Base-by-base conservation (phyloP, 2,329 filamentous ascomycete genomes). In the Pseudogymnoascus sp. region DNA sequence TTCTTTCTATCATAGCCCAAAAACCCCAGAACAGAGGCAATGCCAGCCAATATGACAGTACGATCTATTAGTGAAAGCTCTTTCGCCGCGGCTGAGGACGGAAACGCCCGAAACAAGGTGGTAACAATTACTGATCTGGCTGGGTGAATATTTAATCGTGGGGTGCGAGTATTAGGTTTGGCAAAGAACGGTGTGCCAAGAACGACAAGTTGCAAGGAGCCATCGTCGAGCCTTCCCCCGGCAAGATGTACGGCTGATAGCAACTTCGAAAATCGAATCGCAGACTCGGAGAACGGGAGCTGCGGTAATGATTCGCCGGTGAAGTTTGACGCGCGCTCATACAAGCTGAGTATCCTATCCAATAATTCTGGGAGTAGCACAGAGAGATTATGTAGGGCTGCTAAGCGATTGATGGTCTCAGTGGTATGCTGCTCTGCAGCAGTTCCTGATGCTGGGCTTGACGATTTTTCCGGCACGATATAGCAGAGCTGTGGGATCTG, bases 1-100 rank as follows among this genome's bases (percentile, higher is more conserved):
- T 96, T 96, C 77, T 97, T 97, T 64, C 95, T 84, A 65, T 92
- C 86, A 65, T 93, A 84, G 1, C 90, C 91, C 7, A 99, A 76
- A 5, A 85, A 81, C 0, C 91, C 89, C 9, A 97, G 79, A n/a
- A 96, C 86, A n/a, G 89, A 87, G 7, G 91, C 88, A 68, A 97
- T 91, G 11, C 92, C 93, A 68, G 91, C 88, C 15, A 97, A 79
- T 36, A 97, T 87, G 9, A 89, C 85, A 10, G 90, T 86, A 21
- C 89, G 83, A 74, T 96, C 93, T 9, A 87, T 85, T 3, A 88
- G 84, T 2, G 87, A 88, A 62, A 96, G 78, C 28, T 84, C 73
- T 67, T 90, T 88, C 0, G 87, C 82, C 6, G 84, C 80, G 23
- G 80, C 77, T 4, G 83, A 83, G 3, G 84, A 83, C 9, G 90